Evolutionary conservation across 495 filamentous ascomycete genomes (phyloP).

Genomic region (Trichoderma reesei): DNA sequence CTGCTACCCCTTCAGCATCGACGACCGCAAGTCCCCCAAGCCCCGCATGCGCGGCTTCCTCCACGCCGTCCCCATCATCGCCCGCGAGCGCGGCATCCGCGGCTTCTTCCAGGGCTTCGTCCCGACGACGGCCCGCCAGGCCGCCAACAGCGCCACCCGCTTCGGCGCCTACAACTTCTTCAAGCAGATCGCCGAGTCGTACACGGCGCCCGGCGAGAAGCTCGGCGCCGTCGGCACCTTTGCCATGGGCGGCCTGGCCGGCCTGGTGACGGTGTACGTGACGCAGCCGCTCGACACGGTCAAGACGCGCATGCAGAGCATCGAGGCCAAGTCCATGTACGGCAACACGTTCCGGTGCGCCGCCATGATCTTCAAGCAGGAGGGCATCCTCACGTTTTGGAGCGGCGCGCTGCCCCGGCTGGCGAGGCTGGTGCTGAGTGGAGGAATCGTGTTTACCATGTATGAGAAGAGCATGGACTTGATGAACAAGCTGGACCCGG

Average conservation of each 20-base stretch:
- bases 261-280: conserved; percentile 84
- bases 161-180: conserved; percentile 86
- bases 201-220: conserved; percentile 91
- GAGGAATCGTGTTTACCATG: conserved; percentile 98
- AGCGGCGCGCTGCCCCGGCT: conserved; percentile 81
- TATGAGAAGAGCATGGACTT: conserved; percentile 96
- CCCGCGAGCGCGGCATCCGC: conserved; percentile 71
- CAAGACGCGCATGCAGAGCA: conserved; percentile 97
- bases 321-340: conserved; percentile 75
- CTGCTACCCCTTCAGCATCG: conserved; percentile 49
- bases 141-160: conserved; percentile 82
- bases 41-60: conserved; percentile 88
- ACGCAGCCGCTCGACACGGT: conserved; percentile 91
- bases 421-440: conserved; percentile 75
- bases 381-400: conserved; percentile 88
- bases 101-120: conserved; percentile 97
- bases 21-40: conserved; percentile 81
- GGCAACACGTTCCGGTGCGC: conserved; percentile 86
- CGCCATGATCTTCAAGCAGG: conserved; percentile 72
- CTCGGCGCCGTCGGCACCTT: conserved; percentile 83
- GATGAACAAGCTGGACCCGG: conserved; percentile 72
- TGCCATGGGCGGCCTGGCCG: conserved; percentile 80
- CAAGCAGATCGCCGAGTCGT: conserved; percentile 83
- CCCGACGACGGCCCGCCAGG: conserved; percentile 87
- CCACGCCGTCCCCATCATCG: conserved; percentile 79